Percentiles rank a stretch among this genome's conserved stretches.
These are phyloP conservation scores for Filobasidium floriforme DNA, from an alignment of 768 basidiomycete genomes.

Conservation along the genomic window DNA sequence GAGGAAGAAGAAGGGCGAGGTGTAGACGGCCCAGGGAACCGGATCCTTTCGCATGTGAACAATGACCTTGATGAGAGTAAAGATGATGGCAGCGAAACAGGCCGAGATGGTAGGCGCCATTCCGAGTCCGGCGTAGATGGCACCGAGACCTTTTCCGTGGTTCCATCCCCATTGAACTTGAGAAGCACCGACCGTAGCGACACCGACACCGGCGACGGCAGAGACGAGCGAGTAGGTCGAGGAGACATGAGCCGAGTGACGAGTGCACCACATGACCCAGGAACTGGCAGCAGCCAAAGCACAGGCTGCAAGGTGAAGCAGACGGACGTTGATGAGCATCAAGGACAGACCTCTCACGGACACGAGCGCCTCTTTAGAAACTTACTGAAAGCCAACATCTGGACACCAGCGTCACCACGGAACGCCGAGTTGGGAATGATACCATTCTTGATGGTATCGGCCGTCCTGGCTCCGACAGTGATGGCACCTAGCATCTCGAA, in stretches of 20 bases:
- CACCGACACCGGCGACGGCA: conserved; percentile 48
- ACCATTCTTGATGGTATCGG: conserved; percentile 48
- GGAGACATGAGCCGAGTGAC: conserved; percentile 46
- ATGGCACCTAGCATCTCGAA: conserved; percentile 40
- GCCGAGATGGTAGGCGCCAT: conserved; percentile 44
- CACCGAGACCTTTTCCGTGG: conserved; percentile 41
- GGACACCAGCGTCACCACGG: conserved; percentile 45
- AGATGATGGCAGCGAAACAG: conserved; percentile 44
- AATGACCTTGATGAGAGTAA: conserved; percentile 42
- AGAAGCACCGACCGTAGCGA: conserved; percentile 40
- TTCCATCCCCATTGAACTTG: conserved; percentile 50
- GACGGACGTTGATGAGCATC: no score
- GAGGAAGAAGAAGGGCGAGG: conserved; percentile 42
- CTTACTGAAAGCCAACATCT: conserved; percentile 47
- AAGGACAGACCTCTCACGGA: neutral
- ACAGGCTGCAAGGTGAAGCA: neutral
- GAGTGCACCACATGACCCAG: conserved; percentile 46
- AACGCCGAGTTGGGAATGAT: conserved; percentile 29
- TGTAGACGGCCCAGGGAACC: conserved; percentile 36
- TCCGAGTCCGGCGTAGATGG: conserved; percentile 45
- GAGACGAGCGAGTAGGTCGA: conserved; percentile 49
- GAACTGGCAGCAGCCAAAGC: neutral
- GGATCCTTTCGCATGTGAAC: conserved; percentile 45
- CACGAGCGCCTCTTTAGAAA: conserved; percentile 40
- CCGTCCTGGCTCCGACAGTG: conserved; percentile 45